phyloP scores from a whole-genome alignment of 1,139 yeast species.

The Geotrichum restrictum region DNA sequence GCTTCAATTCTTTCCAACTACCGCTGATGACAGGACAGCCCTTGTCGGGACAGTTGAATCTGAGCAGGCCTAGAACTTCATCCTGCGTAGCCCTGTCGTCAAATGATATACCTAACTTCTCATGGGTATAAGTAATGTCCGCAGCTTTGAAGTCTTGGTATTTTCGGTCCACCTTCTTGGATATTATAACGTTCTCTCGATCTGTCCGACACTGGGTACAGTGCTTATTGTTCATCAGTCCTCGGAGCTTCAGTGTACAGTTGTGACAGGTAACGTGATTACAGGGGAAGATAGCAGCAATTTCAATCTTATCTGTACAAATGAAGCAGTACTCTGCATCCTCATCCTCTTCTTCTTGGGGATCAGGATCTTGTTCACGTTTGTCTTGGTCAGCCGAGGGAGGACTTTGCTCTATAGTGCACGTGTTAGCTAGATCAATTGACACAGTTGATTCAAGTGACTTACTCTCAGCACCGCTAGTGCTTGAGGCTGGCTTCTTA shows the following conservation, averaged over 20 bases:
- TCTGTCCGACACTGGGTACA: constrained; percentile 81
- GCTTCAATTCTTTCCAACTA: constrained; percentile 53
- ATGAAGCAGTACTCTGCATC: constrained; percentile 58
- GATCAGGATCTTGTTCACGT: neutral
- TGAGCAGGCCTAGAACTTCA: constrained; percentile 51
- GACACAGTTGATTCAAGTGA: neutral
- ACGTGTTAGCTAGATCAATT: neutral
- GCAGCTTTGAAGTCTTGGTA: constrained; percentile 42
- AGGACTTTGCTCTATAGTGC: neutral
- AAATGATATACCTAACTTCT: constrained; percentile 36
- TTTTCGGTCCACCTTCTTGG: constrained; percentile 46
- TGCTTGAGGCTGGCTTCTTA: neutral
- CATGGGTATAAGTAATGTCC: constrained; percentile 38
- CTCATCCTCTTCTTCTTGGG: constrained; percentile 20
- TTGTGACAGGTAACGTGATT: constrained; percentile 78
- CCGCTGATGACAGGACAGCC: constrained; percentile 44
- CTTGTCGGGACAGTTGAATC: constrained; percentile 52
- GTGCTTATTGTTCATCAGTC: constrained; percentile 63
- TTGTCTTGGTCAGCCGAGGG: neutral
- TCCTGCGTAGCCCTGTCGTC: constrained; percentile 36
- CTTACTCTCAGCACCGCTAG: neutral
- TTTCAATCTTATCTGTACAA: constrained; percentile 68
- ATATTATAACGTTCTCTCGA: constrained; percentile 55
- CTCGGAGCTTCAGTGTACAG: constrained; percentile 81
- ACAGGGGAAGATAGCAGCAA: constrained; percentile 74